These are phyloP conservation scores for Dictyostelium firmibasis DNA, from an alignment of 78 protist species.

Conservation along the genomic window DNA sequence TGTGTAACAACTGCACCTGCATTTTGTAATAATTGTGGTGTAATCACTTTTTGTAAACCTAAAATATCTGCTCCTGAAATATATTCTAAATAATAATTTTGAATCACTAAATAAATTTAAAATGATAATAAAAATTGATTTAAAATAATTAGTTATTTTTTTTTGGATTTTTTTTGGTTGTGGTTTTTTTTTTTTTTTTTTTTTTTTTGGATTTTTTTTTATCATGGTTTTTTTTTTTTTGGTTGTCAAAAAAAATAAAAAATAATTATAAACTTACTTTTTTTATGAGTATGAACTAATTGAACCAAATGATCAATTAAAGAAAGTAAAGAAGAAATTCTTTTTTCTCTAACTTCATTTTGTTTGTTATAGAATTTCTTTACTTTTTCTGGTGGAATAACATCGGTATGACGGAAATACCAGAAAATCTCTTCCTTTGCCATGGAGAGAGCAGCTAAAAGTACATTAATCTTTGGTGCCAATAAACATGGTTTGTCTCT, in stretches of 20 bases:
- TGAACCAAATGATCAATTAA: conserved; percentile 35
- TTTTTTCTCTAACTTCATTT: conserved; percentile 55
- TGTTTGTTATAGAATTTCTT: conserved; percentile 77
- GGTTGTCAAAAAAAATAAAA: too few relatives aligned
- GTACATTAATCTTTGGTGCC: conserved; percentile 83
- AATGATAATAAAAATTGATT: not conserved
- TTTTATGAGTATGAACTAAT: conserved; percentile 32
- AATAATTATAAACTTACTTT: not conserved
- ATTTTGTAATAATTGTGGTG: conserved; percentile 30
- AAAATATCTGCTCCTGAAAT: conserved; percentile 71
- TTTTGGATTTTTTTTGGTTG: not conserved
- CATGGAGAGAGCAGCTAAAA: conserved; percentile 76
- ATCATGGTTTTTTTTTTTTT: not conserved
- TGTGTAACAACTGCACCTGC: conserved; percentile 16
- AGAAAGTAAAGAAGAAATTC: conserved; percentile 31
- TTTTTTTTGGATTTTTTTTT: too few relatives aligned
- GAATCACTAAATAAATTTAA: conserved; percentile 35
- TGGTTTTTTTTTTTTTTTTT: not conserved
- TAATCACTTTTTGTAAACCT: conserved; percentile 47
- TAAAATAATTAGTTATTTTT: not conserved
- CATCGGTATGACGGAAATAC: conserved; percentile 82
- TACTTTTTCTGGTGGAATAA: conserved; percentile 63
- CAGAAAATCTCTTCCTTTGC: conserved; percentile 80
- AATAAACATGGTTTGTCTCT: conserved; percentile 82
- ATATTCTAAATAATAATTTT: conserved; percentile 80